phyloP scores from a whole-genome alignment of 208 protist species.

The Trichomonas vaginalis region DNA sequence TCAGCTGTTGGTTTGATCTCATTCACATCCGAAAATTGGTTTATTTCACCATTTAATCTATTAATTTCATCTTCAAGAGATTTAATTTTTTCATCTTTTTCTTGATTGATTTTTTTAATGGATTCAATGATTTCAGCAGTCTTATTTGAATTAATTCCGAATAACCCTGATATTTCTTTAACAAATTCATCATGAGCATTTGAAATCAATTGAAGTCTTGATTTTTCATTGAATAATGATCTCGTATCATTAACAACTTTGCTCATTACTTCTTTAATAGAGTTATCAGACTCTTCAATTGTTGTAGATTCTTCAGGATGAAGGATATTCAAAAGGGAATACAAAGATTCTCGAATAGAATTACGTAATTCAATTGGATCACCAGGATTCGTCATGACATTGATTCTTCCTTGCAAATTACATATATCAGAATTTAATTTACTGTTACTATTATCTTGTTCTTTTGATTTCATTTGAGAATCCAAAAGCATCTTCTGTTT shows the following conservation, averaged over 20 bases:
- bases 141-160: background rate
- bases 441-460: background rate
- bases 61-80: background rate
- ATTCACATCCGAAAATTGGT: background rate
- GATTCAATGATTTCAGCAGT: background rate
- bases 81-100: background rate
- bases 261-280: background rate
- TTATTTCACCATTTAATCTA: background rate
- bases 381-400: background rate
- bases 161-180: background rate
- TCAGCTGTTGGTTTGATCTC: background rate
- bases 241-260: background rate
- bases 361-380: background rate
- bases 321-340: background rate
- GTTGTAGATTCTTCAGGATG: background rate
- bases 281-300: background rate
- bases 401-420: background rate
- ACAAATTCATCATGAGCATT: background rate
- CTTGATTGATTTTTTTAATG: background rate
- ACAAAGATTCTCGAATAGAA: background rate
- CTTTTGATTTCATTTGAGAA: background rate
- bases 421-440: background rate
- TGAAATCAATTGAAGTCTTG: background rate
- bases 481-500: background rate
- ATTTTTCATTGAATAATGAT: background rate